Evolutionary conservation across 176 grass and related monocot species (phyloP), one percentile per base, ranked within the genome.

Genomic region (Echinochloa phyllopogon): DNA sequence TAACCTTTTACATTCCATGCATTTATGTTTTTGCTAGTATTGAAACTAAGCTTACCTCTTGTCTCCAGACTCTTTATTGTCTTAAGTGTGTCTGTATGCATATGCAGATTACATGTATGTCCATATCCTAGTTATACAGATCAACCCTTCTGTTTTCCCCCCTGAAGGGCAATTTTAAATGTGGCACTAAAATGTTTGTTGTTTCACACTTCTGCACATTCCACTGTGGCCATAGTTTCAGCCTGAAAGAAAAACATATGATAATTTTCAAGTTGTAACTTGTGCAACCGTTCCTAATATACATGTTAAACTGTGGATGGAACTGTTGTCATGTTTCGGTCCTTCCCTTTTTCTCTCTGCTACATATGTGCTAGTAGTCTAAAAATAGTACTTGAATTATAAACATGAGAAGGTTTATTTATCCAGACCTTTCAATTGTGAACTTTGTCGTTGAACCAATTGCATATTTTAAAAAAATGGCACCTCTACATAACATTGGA

Each of bases 271-370:
- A 65, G 53, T 40, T 17, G 5, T 24, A 51, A 80, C 18, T 2
- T 67, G 6, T 51, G 37, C 47, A 25, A 23, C 18, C 21, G 33
- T 27, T 27, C 6, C 11, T 4, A 27, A 23, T 8, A 17, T 41
- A 23, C 65, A 59, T 74, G 55, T 24, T 72, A 67, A 82, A 86
- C 5, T 17, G 20, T 74, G 68, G 21, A 63, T 65, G 13, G 56
- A 36, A 10, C 63, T 15, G 21, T 80, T 11, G 10, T 41, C 20
- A 74, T 49, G 14, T 37, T 78, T 83, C 40, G 16, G 40, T 21
- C 14, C 75, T 51, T 60, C 15, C 50, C 2, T 29, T 25, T 80
- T 80, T 75, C 5, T 2, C 12, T 62, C 7, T 79, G 12, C 16
- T 72, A 85, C 20, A 18, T 69, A 13, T 48, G 29, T 17, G 7